Percentiles rank a stretch among this genome's conserved stretches.
Conservation (phyloP, 208 protist species). For the Wallacemonas collosoma region DNA sequence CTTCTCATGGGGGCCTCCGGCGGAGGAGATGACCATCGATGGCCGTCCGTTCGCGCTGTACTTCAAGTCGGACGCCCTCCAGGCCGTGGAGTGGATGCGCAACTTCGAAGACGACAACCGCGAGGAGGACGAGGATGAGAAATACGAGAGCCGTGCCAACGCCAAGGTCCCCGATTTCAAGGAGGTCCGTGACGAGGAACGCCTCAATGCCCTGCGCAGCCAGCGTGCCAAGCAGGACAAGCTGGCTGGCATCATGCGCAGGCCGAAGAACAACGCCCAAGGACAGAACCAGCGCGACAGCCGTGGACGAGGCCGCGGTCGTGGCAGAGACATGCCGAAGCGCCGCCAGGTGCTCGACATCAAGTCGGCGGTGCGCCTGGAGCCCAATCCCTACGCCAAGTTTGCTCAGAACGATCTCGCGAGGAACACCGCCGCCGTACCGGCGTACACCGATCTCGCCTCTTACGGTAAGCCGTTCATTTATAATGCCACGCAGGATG, state of each 20-base stretch:
- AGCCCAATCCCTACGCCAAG: constrained; percentile 23
- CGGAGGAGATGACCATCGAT: constrained; percentile 69
- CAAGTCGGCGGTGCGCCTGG: constrained; percentile 15
- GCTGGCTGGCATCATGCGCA: constrained; percentile 20
- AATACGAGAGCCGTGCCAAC: constrained; percentile 30
- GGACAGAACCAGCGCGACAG: constrained; percentile 31
- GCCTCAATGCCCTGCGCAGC: constrained; percentile 66
- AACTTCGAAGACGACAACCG: constrained; percentile 30
- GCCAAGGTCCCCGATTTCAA: constrained; percentile 35
- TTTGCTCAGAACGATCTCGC: constrained; percentile 40
- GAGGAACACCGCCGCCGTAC: constrained; percentile 31
- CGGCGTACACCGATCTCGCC: constrained; percentile 48
- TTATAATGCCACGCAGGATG: constrained; percentile 69
- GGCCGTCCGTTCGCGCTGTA: constrained; percentile 61
- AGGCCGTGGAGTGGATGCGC: constrained; percentile 57
- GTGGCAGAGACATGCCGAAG: constrained; percentile 24
- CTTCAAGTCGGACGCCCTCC: constrained; percentile 59
- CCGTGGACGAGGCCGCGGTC: constrained; percentile 4
- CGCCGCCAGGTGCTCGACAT: constrained; percentile 20
- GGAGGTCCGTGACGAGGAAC: constrained; percentile 68
- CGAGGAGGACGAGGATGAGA: constrained; percentile 31
- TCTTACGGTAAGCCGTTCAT: constrained; percentile 57
- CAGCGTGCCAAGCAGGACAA: constrained; percentile 48
- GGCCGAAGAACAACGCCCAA: constrained; percentile 22
- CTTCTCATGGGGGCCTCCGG: constrained; percentile 84